phyloP scores from a whole-genome alignment of 1,139 yeast genomes.

The Sugiyamaella grinbergsii region DNA sequence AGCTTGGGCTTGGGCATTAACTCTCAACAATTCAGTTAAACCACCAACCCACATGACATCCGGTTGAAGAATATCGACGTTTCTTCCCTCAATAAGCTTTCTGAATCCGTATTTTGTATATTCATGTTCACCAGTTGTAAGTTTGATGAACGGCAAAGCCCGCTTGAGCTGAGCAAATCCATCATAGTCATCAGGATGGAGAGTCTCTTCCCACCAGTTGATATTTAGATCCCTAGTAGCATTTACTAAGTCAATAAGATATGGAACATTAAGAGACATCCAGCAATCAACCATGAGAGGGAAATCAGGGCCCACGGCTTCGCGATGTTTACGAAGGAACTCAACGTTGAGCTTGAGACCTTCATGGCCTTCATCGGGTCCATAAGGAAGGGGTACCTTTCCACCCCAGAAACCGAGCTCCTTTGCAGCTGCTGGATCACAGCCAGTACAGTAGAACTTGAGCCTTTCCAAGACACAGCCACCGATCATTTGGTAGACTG shows the following conservation, averaged over 20 bases:
- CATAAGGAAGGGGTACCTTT: conserved; percentile 53
- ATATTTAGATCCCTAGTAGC: conserved; percentile 50
- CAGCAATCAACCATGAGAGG: conserved; percentile 56
- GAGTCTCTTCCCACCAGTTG: conserved; percentile 55
- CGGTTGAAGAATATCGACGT: conserved; percentile 52
- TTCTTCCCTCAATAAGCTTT: conserved; percentile 51
- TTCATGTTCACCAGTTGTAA: conserved; percentile 56
- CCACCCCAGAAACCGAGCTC: conserved; percentile 55
- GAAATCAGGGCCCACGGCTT: conserved; percentile 52
- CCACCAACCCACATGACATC: conserved; percentile 60
- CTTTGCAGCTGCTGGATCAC: conserved; percentile 51
- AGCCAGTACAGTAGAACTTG: conserved; percentile 53
- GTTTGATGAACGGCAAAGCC: conserved; percentile 51
- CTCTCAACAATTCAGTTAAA: conserved; percentile 50
- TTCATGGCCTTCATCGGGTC: conserved; percentile 53
- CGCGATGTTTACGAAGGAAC: conserved; percentile 48
- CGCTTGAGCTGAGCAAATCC: conserved; percentile 50
- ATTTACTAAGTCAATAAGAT: conserved; percentile 50
- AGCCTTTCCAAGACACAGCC: conserved; percentile 51
- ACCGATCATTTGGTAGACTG: conserved; percentile 54
- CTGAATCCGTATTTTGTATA: conserved; percentile 54
- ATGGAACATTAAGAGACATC: conserved; percentile 52
- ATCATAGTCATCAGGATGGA: conserved; percentile 54
- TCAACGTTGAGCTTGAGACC: conserved; percentile 51
- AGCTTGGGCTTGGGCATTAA: conserved; percentile 54